Conservation (phyloP, 495 filamentous ascomycete species). For the Alectoria sarmentosa region DNA sequence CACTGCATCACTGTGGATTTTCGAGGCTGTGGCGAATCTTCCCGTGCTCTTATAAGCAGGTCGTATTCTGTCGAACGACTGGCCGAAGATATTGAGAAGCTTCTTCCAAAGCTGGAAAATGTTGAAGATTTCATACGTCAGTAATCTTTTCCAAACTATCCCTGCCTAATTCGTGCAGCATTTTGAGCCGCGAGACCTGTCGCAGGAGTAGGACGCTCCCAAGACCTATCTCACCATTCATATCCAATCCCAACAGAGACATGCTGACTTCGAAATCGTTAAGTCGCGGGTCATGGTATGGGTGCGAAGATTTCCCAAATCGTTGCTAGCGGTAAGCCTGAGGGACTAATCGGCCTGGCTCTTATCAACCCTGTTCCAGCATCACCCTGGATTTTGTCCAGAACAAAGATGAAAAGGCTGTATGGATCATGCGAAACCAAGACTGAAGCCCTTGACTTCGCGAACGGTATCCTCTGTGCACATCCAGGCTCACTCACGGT, state of each 20-base stretch:
- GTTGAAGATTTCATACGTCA: not conserved
- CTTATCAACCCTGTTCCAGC: constrained; percentile 1
- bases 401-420: not conserved
- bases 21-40: constrained; percentile 2
- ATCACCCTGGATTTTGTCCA: not conserved
- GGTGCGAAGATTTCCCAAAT: not conserved
- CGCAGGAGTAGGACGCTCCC: no score
- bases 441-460: not conserved
- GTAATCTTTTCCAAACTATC: no score
- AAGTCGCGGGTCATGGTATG: not conserved
- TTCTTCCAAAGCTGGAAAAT: not conserved
- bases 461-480: not conserved
- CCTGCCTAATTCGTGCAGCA: no score
- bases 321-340: not conserved
- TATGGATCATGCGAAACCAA: not conserved
- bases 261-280: no score
- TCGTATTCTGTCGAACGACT: not conserved
- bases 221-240: no score
- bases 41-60: not conserved
- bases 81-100: not conserved
- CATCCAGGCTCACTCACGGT: not conserved
- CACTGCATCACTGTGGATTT: constrained; percentile 6
- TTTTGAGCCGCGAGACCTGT: no score
- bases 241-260: no score
- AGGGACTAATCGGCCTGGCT: not conserved